These are phyloP conservation scores for Ricinus communis DNA, from an alignment of 345 rosid genomes.

Conservation along the genomic window DNA sequence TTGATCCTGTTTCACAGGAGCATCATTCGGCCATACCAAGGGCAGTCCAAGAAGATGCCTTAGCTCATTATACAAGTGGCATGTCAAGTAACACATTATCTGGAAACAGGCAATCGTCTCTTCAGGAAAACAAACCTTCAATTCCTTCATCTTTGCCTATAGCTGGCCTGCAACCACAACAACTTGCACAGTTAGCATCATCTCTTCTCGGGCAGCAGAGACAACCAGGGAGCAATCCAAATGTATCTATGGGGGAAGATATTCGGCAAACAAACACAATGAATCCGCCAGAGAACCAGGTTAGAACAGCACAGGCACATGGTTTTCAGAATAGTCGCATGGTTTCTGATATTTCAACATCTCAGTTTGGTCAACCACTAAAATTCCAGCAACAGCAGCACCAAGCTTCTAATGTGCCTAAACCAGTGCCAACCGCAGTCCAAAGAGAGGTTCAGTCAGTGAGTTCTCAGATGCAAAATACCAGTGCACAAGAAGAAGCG, in stretches of 20 bases:
- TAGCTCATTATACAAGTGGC: constrained; percentile 26
- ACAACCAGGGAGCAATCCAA: constrained; percentile 40
- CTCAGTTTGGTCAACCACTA: constrained; percentile 51
- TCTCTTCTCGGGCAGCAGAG: constrained; percentile 64
- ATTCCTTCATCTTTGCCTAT: constrained; percentile 34
- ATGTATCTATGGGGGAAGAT: constrained; percentile 32
- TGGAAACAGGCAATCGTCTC: constrained; percentile 25
- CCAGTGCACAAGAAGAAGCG: constrained; percentile 48
- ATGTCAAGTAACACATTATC: constrained; percentile 33
- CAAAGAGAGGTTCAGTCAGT: constrained; percentile 25
- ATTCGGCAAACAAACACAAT: constrained; percentile 28
- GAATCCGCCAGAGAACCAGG: constrained; percentile 34
- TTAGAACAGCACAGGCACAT: constrained; percentile 41
- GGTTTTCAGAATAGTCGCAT: constrained; percentile 36
- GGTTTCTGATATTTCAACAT: constrained; percentile 36
- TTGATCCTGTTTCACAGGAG: constrained; percentile 36
- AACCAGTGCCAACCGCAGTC: constrained; percentile 17
- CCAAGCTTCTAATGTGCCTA: constrained; percentile 26
- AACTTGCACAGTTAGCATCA: constrained; percentile 67
- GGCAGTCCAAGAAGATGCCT: constrained; percentile 35
- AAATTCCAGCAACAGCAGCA: constrained; percentile 44
- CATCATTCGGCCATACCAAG: constrained; percentile 29
- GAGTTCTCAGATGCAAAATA: constrained; percentile 17
- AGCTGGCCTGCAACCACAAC: constrained; percentile 58
- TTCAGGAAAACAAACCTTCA: constrained; percentile 46